Evolutionary conservation across 83 land plant species (phyloP), one percentile per base, ranked within the genome.

Genomic region (Picea abies): DNA sequence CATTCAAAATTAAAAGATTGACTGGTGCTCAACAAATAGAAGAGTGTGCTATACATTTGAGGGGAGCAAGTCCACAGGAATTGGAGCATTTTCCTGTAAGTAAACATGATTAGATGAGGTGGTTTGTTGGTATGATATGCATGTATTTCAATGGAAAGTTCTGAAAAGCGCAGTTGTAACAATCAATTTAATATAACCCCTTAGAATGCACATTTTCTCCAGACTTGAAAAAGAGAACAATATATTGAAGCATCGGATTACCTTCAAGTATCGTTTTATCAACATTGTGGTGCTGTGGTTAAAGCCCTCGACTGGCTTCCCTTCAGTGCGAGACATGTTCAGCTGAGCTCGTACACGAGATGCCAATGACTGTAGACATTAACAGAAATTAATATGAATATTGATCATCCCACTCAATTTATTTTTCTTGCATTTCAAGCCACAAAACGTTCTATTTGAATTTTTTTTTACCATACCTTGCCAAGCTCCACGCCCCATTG

Each of bases 401-500:
- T 58, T 56, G 16, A 44, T 41, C 20, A 14, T 1, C 60, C 12
- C 58, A 22, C 7, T 5, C 58, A 79, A 15, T 80, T 15, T 26
- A 3, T 10, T 35, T 29, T 12, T 14, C 66, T 35, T 19, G 19
- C 56, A 15, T 77, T 41, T 15, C 35, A 49, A 10, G 32, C 25
- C 23, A 69, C 10, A 79, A 37, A 32, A 20, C 26, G 3, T 65
- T 76, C 81, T 58, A 17, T 61, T 26, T 60, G 26, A 19, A 63
- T 49, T 26, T 78, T 12, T 8, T 70, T 63, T 81, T 7, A 47
- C 64, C 72, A 84, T 85, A 91, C 99, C 97, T 97, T 96, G 77
- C 99, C 99, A 58, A 98, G 93, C 84, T 98, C 99, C 9, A 96
- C 99, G 20, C 99, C 99, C 99, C 99, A 98, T 83, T 98, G 99